Conservation (phyloP, 176 grass and related monocot species). For the Oryza longistaminata region DNA sequence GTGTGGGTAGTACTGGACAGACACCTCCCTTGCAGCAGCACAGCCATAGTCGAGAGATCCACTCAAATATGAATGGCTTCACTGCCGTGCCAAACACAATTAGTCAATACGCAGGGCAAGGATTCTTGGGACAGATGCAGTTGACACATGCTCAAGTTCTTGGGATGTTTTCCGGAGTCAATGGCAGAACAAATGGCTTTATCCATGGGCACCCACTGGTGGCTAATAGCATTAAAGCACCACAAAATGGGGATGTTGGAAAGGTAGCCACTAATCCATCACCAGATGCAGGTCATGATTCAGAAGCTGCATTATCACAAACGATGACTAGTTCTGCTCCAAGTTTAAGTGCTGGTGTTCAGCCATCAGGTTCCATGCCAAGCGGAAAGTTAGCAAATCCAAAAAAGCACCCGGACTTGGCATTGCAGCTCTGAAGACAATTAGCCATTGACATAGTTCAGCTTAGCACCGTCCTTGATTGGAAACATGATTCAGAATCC, state of each 20-base stretch:
- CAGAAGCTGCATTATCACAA: slow-evolving; percentile 1
- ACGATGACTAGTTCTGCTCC: slow-evolving; percentile 18
- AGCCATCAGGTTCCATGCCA: slow-evolving; percentile 37
- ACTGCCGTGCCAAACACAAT: slow-evolving; percentile 10
- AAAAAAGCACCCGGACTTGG: slow-evolving; percentile 56
- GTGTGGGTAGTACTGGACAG: slow-evolving; percentile 1
- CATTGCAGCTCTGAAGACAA: slow-evolving; percentile 59
- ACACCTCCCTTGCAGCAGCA: slow-evolving; percentile 32
- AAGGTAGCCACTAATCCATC: slow-evolving; percentile 6
- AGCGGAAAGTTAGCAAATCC: slow-evolving; percentile 41
- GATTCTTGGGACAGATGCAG: slow-evolving; percentile 46
- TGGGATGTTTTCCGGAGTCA: slow-evolving; percentile 48
- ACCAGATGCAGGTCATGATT: slow-evolving; percentile 25
- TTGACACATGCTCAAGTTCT: slow-evolving; percentile 55
- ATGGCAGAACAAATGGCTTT: slow-evolving; percentile 48
- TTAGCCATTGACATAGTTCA: slow-evolving; percentile 43
- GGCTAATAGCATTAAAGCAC: slow-evolving; percentile 11
- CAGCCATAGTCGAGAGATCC: slow-evolving; percentile 25
- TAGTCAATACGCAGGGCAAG: slow-evolving; percentile 34
- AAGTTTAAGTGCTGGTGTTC: slow-evolving; percentile 38
- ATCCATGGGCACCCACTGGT: slow-evolving; percentile 37
- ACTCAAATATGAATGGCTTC: slow-evolving; percentile 43
- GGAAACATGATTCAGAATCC: slow-evolving; percentile 17
- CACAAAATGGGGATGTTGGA: slow-evolving; percentile 39
- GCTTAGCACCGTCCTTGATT: slow-evolving; percentile 13